phyloP scores from a whole-genome alignment of 768 basidiomycete species.

The Amanita molliuscula region DNA sequence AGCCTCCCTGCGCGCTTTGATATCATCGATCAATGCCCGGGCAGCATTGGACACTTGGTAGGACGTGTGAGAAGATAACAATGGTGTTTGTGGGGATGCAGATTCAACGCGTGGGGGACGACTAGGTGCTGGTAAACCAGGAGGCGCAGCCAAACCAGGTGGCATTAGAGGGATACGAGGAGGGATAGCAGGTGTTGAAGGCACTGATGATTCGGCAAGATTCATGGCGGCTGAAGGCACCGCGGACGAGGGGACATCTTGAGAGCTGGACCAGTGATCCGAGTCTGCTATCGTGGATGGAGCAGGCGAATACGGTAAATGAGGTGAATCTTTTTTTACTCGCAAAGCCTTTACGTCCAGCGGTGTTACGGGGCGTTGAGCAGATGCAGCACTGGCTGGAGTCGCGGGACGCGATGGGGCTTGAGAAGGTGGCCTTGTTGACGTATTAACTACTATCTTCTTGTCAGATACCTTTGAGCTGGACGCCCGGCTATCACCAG shows the following conservation, averaged over 20 bases:
- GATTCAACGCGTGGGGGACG: conserved; percentile 39
- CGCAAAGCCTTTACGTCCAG: conserved; percentile 28
- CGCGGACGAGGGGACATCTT: conserved; percentile 21
- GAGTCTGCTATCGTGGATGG: conserved; percentile 42
- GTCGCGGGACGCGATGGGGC: conserved; percentile 28
- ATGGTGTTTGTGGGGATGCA: conserved; percentile 39
- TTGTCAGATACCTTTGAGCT: conserved; percentile 28
- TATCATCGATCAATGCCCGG: conserved; percentile 75
- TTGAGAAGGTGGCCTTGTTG: conserved; percentile 35
- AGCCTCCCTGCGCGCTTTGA: conserved; percentile 64
- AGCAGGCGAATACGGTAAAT: conserved; percentile 30
- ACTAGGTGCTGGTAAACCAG: conserved; percentile 51
- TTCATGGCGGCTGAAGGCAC: conserved; percentile 23
- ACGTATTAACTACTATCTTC: conserved; percentile 21
- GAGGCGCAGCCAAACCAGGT: conserved; percentile 47
- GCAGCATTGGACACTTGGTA: conserved; percentile 88
- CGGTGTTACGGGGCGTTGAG: conserved; percentile 30
- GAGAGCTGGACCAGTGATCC: conserved; percentile 36
- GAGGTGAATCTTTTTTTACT: conserved; percentile 27
- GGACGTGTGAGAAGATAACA: conserved; percentile 45
- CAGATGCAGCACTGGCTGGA: conserved; percentile 2
- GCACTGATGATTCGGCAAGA: conserved; percentile 19
- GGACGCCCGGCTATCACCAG: conserved; percentile 23
- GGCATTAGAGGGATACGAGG: conserved; percentile 34
- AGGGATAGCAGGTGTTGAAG: conserved; percentile 26